Evolutionary conservation across 257 asterid genomes (phyloP).

Genomic region (Galeopsis tetrahit): DNA sequence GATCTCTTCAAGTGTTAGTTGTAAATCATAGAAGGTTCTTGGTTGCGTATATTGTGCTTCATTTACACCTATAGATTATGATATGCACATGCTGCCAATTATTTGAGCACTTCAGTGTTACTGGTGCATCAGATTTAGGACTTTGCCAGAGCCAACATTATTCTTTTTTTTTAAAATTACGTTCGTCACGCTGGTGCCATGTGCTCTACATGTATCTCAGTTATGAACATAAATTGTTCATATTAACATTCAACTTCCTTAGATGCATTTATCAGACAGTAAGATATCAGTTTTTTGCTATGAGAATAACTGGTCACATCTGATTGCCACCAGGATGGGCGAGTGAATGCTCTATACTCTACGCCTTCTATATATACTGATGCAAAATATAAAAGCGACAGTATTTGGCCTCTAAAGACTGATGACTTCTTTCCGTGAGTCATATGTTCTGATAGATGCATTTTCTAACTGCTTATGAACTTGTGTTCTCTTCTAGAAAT

Average conservation of each 20-base stretch:
- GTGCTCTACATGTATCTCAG: constrained; percentile 5
- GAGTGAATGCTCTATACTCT: constrained; percentile 57
- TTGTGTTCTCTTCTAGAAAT: constrained; percentile 10
- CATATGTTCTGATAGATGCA: constrained; percentile 3
- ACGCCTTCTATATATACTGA: constrained; percentile 58
- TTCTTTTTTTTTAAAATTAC: not conserved
- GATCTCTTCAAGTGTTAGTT: not conserved
- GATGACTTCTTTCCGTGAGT: constrained; percentile 63
- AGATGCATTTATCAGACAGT: constrained; percentile 11
- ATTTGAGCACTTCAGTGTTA: not conserved
- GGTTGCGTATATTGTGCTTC: not conserved
- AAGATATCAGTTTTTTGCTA: not conserved
- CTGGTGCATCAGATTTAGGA: not conserved
- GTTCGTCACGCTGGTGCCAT: not conserved
- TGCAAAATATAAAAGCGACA: constrained; percentile 48
- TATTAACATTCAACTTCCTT: constrained; percentile 15
- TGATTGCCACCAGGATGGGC: constrained; percentile 50
- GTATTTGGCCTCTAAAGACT: constrained; percentile 51
- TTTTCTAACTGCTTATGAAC: not conserved
- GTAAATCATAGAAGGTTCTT: constrained; percentile 15
- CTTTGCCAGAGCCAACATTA: not conserved
- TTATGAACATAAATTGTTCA: not conserved
- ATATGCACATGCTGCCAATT: not conserved
- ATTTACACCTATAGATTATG: not conserved
- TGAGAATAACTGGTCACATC: constrained; percentile 22